These are phyloP conservation scores for Cytidiella melzeri DNA, from an alignment of 768 basidiomycete species.

Conservation along the genomic window DNA sequence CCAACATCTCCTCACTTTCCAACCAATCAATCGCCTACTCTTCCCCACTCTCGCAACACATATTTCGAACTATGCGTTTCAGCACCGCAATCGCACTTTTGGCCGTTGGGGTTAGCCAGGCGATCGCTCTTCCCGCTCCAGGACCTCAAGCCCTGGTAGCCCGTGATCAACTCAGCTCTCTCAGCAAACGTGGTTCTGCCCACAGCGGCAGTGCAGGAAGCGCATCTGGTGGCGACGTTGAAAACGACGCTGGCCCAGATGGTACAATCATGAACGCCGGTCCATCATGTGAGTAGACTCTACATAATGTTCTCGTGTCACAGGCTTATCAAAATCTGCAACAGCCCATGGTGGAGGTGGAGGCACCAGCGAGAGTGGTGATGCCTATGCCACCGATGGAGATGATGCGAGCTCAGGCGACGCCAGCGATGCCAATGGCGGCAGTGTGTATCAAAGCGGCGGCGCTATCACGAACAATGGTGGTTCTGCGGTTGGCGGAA, in stretches of 20 bases:
- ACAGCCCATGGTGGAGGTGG: slow-evolving; percentile 2
- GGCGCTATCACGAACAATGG: background rate
- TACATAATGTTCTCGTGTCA: too few relatives aligned
- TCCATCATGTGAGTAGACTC: background rate
- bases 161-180: background rate
- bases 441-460: background rate
- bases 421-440: slow-evolving; percentile 1
- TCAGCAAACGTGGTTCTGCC: too few relatives aligned
- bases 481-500: background rate
- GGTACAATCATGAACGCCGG: slow-evolving; percentile 1
- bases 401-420: background rate
- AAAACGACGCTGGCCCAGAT: background rate
- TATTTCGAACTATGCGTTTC: background rate
- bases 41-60: background rate
- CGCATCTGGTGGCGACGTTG: background rate
- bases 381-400: background rate
- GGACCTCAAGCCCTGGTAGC: background rate
- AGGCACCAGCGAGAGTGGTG: background rate
- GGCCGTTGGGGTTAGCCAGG: background rate
- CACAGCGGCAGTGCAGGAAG: background rate
- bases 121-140: background rate
- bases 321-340: too few relatives aligned
- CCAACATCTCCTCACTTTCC: background rate
- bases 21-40: too few relatives aligned
- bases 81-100: background rate